phyloP scores from a whole-genome alignment of 768 basidiomycete genomes.

The Termitomyces heimii region DNA sequence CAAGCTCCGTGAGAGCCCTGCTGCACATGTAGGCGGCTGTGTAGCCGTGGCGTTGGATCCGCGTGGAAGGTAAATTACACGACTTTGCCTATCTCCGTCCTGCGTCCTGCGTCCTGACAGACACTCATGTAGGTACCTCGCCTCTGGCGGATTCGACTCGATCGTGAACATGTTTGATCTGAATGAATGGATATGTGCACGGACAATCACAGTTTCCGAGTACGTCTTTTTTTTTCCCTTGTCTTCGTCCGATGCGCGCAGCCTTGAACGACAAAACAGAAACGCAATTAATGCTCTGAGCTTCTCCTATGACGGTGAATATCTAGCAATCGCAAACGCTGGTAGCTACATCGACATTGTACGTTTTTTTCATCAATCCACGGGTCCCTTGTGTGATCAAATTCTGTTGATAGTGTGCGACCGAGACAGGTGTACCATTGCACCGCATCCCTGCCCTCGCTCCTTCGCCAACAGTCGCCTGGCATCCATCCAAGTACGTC shows the following conservation, averaged over 20 bases:
- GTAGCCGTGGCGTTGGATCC: constrained; percentile 73
- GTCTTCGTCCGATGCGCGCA: neutral
- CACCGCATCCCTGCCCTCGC: constrained; percentile 74
- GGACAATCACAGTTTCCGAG: constrained; percentile 80
- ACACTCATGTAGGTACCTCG: constrained; percentile 51
- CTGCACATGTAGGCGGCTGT: constrained; percentile 80
- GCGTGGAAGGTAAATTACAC: constrained; percentile 50
- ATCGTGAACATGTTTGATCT: constrained; percentile 80
- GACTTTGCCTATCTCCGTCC: neutral
- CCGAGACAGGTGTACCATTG: constrained; percentile 67
- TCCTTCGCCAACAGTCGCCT: constrained; percentile 68
- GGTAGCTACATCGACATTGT: constrained; percentile 78
- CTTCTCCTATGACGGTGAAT: constrained; percentile 84
- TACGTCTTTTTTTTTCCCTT: constrained; percentile 31
- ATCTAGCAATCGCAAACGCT: constrained; percentile 67
- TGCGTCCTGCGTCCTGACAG: neutral
- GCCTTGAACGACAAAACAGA: constrained; percentile 27
- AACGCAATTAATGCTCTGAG: constrained; percentile 67
- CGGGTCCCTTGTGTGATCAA: neutral
- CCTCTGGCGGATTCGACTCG: constrained; percentile 76
- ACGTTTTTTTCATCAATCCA: constrained; percentile 20
- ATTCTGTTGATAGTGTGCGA: constrained; percentile 51
- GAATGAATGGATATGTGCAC: constrained; percentile 73
- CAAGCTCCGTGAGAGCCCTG: constrained; percentile 49
- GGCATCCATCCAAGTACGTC: constrained; percentile 81